phyloP scores from a whole-genome alignment of 2,329 filamentous ascomycete species.

The Pseudogymnoascus sp. region DNA sequence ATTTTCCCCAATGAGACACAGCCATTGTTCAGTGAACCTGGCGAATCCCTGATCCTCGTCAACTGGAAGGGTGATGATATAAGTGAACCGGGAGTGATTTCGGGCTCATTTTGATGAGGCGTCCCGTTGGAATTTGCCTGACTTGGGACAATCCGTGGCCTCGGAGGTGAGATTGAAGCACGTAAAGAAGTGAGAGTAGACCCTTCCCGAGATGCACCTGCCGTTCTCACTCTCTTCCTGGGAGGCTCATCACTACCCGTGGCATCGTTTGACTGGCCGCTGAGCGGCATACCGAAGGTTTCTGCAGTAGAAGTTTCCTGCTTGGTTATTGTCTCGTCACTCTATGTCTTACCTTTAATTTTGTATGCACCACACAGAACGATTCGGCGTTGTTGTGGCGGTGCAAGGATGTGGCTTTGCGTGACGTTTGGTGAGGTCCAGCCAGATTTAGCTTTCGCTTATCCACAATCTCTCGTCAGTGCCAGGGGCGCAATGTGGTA shows the following conservation, averaged over 20 bases:
- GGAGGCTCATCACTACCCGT: constrained; percentile 15
- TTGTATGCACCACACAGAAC: background rate
- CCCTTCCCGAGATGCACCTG: constrained; percentile 9
- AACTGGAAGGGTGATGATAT: constrained; percentile 50
- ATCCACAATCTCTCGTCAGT: constrained; percentile 7
- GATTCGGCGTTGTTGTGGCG: background rate
- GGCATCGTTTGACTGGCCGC: constrained; percentile 18
- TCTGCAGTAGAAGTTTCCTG: background rate
- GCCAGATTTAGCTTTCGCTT: constrained; percentile 6
- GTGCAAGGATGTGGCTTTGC: constrained; percentile 1
- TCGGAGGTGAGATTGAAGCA: constrained; percentile 25
- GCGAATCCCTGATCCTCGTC: constrained; percentile 48
- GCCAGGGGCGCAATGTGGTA: background rate
- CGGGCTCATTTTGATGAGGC: background rate
- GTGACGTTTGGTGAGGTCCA: constrained; percentile 3
- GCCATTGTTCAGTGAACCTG: constrained; percentile 46
- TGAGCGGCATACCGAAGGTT: background rate
- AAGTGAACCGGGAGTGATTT: constrained; percentile 3
- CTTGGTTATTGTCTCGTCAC: background rate
- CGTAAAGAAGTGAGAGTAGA: constrained; percentile 15
- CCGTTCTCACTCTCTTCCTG: constrained; percentile 22
- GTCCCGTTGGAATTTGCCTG: background rate
- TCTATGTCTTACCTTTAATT: background rate
- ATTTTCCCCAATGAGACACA: constrained; percentile 49
- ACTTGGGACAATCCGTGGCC: background rate